Base-by-base conservation (phyloP, 2,329 filamentous ascomycete genomes). In the Colletotrichum sp. region DNA sequence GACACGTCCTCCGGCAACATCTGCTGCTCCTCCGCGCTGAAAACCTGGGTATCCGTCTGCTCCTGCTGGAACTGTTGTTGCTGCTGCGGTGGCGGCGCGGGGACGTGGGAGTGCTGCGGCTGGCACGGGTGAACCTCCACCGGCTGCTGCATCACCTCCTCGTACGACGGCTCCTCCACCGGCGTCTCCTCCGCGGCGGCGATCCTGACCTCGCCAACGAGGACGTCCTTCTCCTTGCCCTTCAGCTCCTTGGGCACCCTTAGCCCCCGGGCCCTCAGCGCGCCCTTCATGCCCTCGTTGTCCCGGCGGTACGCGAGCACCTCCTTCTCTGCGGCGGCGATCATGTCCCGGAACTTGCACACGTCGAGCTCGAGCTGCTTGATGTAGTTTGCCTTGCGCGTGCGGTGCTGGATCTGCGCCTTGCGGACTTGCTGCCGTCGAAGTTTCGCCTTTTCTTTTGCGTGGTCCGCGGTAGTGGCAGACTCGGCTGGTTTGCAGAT, bases 311-410 rank as follows among this genome's bases (percentile, higher is more conserved):
- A 81, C 6, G 75, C 77, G 5, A 79, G 77, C 3, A 83, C 80
- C 59, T 90, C 87, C 16, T 80, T 79, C 79, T 89, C 85, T 1
- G 84, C 82, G 19, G 81, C 81, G 52, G 85, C 83, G 74, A 91
- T 88, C 77, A 87, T 81, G 67, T 88, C 86, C 15, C 89, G 86
- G 71, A 90, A 84, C 77, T 84, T 83, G 16, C 85, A 83, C 22
- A 89, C 82, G 78, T 91, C 89, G 75, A 86, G 82, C 83, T 91
- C 90, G 34, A 91, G 87, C 82, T 90, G 84, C 79, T 87, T 87
- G 77, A 88, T 85, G 79, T 91, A 90, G 80, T 90, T 87, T 67
- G 87, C 88, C 79, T 91, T 91, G 79, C 90, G 88, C 80, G 89
- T 87, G 19, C 90, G 88, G 78, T 91, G 90, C 80, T 90, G 86